These are phyloP conservation scores for Globisporangium ultimum DNA, from an alignment of 352 stramenopile species.

Conservation along the genomic window DNA sequence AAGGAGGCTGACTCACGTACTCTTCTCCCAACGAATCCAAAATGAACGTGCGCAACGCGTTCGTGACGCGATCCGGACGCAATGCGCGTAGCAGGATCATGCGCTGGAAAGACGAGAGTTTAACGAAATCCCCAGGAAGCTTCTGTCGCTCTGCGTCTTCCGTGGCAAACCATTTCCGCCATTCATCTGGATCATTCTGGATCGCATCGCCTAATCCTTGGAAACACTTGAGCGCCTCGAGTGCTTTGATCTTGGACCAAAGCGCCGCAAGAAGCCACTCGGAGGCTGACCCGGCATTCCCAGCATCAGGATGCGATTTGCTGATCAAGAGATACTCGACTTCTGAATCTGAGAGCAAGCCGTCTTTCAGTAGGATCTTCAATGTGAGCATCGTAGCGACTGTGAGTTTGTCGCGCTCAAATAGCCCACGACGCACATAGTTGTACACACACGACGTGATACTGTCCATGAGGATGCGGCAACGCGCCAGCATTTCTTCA, in stretches of 20 bases:
- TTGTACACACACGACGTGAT: constrained; percentile 96
- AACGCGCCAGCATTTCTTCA: constrained; percentile 87
- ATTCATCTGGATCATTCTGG: constrained; percentile 96
- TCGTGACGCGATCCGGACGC: constrained; percentile 93
- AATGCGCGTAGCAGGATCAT: constrained; percentile 91
- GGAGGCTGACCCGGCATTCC: constrained; percentile 90
- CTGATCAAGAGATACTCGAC: constrained; percentile 92
- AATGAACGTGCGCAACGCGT: constrained; percentile 91
- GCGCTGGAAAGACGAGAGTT: constrained; percentile 76
- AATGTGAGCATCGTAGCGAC: constrained; percentile 93
- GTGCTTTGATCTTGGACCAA: constrained; percentile 92
- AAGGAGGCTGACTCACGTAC: constrained; percentile 89
- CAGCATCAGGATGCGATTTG: constrained; percentile 81
- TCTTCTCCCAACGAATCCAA: constrained; percentile 86
- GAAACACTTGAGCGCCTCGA: constrained; percentile 92
- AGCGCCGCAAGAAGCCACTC: constrained; percentile 91
- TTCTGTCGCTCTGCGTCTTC: constrained; percentile 94
- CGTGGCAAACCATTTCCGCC: constrained; percentile 94
- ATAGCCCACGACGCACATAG: constrained; percentile 93
- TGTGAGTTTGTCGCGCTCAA: constrained; percentile 95
- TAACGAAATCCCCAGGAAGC: constrained; percentile 91
- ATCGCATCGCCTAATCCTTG: constrained; percentile 92
- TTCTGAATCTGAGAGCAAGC: constrained; percentile 75
- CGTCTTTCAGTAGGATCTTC: constrained; percentile 92
- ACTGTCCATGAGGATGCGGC: constrained; percentile 84